These are phyloP conservation scores for Taphrina communis DNA, from an alignment of 1,139 yeast genomes.

Conservation along the genomic window DNA sequence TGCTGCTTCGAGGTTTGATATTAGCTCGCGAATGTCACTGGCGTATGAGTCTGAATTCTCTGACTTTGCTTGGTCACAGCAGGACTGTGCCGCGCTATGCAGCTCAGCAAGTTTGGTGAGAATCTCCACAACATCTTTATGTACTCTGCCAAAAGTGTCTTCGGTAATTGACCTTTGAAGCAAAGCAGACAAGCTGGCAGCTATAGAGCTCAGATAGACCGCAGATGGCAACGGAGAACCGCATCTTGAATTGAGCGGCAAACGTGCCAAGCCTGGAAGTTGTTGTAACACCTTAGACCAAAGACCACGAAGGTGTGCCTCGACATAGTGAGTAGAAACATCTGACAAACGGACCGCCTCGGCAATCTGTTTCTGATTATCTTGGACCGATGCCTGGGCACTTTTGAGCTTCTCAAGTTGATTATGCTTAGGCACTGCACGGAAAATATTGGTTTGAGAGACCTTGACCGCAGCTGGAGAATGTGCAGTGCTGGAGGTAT, in stretches of 20 bases:
- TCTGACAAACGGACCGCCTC: constrained; percentile 9
- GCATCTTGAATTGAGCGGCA: background rate
- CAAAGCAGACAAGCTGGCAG: constrained; percentile 6
- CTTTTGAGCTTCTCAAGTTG: constrained; percentile 28
- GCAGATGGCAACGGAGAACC: background rate
- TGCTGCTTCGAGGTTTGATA: background rate
- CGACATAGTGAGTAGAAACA: background rate
- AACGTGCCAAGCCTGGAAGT: background rate
- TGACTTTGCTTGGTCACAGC: background rate
- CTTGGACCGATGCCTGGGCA: constrained; percentile 15
- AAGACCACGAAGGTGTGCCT: background rate
- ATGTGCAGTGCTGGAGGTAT: background rate
- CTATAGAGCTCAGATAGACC: background rate
- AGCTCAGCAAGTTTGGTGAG: background rate
- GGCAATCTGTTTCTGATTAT: constrained; percentile 9
- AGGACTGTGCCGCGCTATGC: background rate
- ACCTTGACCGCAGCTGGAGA: constrained; percentile 21
- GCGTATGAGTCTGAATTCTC: background rate
- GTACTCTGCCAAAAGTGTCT: constrained; percentile 31
- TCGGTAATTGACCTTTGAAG: constrained; percentile 20
- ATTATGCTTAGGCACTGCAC: background rate
- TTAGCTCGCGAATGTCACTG: background rate
- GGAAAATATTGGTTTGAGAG: constrained; percentile 37
- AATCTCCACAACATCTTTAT: constrained; percentile 26
- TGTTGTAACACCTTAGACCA: background rate